A percentile compares a stretch with the other conserved stretches of the same genome.
phyloP scores from a whole-genome alignment of 495 filamentous ascomycete genomes.

The Lophiotrema nucula region DNA sequence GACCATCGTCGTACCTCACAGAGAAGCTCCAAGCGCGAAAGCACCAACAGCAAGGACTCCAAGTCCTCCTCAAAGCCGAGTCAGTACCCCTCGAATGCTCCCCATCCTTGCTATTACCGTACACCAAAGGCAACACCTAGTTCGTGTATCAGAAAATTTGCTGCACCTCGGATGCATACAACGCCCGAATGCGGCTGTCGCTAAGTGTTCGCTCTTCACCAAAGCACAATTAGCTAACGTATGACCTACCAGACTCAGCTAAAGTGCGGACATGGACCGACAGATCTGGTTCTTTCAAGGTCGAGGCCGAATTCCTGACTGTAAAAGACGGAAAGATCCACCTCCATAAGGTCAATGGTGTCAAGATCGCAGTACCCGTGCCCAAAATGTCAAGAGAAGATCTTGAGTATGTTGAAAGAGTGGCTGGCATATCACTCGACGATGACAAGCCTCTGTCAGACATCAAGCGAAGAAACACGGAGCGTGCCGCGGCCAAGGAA shows the following conservation, averaged over 20 bases:
- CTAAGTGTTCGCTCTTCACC: neutral
- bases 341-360: slow-evolving; percentile 94
- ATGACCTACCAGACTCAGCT: slow-evolving; percentile 57
- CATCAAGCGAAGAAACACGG: slow-evolving; percentile 54
- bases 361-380: slow-evolving; percentile 96
- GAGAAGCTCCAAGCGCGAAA: slow-evolving; percentile 66
- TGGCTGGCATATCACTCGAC: slow-evolving; percentile 84
- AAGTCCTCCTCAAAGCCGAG: slow-evolving; percentile 63
- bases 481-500: slow-evolving; percentile 33
- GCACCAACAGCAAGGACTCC: slow-evolving; percentile 39
- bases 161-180: neutral
- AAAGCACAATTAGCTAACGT: neutral
- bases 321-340: slow-evolving; percentile 95
- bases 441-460: slow-evolving; percentile 94
- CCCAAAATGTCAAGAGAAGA: slow-evolving; percentile 94
- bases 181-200: neutral
- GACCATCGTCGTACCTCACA: slow-evolving; percentile 62
- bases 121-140: too few relatives aligned
- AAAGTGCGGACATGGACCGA: slow-evolving; percentile 94
- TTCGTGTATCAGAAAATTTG: too few relatives aligned
- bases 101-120: too few relatives aligned
- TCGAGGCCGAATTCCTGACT: slow-evolving; percentile 95
- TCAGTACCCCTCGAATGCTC: slow-evolving; percentile 50
- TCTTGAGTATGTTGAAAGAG: slow-evolving; percentile 86
- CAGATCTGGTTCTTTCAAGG: slow-evolving; percentile 89